Conservation (phyloP, 148 eudicot genomes). For the Silene conica region DNA sequence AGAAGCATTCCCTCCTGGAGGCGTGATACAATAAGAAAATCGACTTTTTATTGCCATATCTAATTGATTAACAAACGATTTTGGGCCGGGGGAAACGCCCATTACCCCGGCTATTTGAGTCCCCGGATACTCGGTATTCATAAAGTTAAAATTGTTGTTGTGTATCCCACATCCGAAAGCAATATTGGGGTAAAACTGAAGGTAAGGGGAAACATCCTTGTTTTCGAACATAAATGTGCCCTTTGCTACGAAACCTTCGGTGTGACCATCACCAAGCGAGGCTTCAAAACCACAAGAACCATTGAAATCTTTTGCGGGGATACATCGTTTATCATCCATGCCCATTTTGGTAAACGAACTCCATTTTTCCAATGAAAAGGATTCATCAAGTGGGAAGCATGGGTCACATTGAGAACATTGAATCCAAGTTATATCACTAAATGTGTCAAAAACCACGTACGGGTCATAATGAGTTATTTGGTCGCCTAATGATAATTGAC, state of each 20-base stretch:
- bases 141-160: background rate
- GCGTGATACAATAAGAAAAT: constrained; percentile 11
- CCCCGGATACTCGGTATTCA: background rate
- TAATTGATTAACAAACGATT: constrained; percentile 13
- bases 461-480: too few relatives aligned
- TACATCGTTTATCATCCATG: constrained; percentile 5
- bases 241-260: constrained; percentile 4
- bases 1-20: background rate
- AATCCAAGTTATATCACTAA: constrained; percentile 16
- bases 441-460: constrained; percentile 11
- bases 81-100: constrained; percentile 9
- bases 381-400: background rate
- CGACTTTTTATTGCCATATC: background rate
- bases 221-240: too few relatives aligned
- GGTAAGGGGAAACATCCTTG: too few relatives aligned
- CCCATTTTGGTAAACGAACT: background rate
- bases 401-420: constrained; percentile 15
- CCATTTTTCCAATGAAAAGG: background rate
- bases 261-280: background rate
- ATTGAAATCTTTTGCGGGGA: background rate
- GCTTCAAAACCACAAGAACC: constrained; percentile 11
- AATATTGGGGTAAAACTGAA: background rate
- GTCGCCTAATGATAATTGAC: background rate
- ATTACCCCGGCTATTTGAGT: constrained; percentile 1
- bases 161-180: constrained; percentile 18